Base-by-base conservation (phyloP, 129 eudicot species). In the Erigeron canadensis region DNA sequence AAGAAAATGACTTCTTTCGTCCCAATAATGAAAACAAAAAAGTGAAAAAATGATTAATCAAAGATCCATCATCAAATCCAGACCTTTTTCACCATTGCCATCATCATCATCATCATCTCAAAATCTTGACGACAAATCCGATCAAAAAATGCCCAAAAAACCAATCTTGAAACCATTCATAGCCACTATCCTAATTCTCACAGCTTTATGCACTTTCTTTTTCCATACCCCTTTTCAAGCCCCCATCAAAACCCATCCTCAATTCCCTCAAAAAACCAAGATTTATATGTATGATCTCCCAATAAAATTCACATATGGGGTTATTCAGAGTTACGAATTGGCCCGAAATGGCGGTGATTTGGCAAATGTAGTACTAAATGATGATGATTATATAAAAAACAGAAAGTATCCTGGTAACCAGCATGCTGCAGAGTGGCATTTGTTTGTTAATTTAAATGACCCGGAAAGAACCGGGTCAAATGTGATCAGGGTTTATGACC, bases 351-450 rank as follows among this genome's bases (percentile, higher is more conserved):
- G 19, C 4, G 88, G 82, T 4, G 94, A 82, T 0, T 48, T 68
- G 23, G 74, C 54, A 13, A 57, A 21, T 10, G 68, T 69, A 3
- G 90, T 0, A 28, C 2, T 28, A 3, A n/a, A n/a, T n/a, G 34
- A 28, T 28, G 34, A 28, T 28, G 34, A 28, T 28, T 28, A 82
- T 39, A 74, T 23, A 1, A 41, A 76, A 17, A 42, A 39, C 76
- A 58, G 82, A 4, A 94, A 87, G 84, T 94, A 94, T 48, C 98
- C 98, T 3, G 98, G 98, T n/a, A 82, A 94, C 60, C 98, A 94
- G 81, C 98, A 94, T 64, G 79, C 92, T 10, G 98, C 96, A n/a
- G 98, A 94, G 76, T 94, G 98, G 98, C 79, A 89, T 56, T 71
- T 94, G 65, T 94, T 89, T 44, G 37, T 75, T 22, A 96, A 94